Percentiles rank a stretch among this genome's conserved stretches.
Evolutionary conservation across 2,329 filamentous ascomycete genomes (phyloP).

Genomic region (Cladosporium sphaerospermum): DNA sequence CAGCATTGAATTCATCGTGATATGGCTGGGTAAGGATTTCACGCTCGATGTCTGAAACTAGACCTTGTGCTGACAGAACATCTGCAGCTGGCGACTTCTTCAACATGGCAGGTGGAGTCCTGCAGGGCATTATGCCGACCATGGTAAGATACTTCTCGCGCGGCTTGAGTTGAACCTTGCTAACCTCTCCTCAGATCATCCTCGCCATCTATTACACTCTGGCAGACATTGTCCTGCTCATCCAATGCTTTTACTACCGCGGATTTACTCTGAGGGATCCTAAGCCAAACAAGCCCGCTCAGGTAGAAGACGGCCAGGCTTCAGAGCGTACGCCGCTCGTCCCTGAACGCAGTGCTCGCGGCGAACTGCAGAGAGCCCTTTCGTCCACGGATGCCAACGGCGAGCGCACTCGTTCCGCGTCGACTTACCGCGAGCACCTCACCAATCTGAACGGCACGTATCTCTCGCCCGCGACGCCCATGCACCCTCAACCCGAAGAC

Average conservation of each 20-base stretch:
- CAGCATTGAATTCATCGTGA: constrained; percentile 82
- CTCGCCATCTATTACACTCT: constrained; percentile 92
- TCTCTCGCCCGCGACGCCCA: constrained; percentile 75
- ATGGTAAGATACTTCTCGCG: constrained; percentile 53
- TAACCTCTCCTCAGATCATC: constrained; percentile 53
- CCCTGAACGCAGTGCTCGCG: constrained; percentile 25
- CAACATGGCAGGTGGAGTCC: constrained; percentile 86
- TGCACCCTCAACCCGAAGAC: constrained; percentile 50
- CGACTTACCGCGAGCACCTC: constrained; percentile 43
- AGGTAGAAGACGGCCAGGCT: constrained; percentile 20
- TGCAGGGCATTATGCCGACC: constrained; percentile 87
- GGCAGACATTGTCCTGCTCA: constrained; percentile 79
- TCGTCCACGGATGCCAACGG: constrained; percentile 21
- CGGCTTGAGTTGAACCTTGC: neutral
- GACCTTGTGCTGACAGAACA: no score
- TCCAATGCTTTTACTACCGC: constrained; percentile 92
- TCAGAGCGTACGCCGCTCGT: constrained; percentile 33
- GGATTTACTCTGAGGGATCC: constrained; percentile 83
- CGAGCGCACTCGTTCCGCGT: constrained; percentile 23
- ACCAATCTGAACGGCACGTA: constrained; percentile 58
- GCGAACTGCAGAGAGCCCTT: constrained; percentile 17
- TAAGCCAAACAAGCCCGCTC: constrained; percentile 20
- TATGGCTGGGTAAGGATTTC: constrained; percentile 58
- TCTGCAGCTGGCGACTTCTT: constrained; percentile 76
- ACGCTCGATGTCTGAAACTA: neutral